phyloP scores from a whole-genome alignment of 2,329 filamentous ascomycete genomes.

The Penicillium sp. region DNA sequence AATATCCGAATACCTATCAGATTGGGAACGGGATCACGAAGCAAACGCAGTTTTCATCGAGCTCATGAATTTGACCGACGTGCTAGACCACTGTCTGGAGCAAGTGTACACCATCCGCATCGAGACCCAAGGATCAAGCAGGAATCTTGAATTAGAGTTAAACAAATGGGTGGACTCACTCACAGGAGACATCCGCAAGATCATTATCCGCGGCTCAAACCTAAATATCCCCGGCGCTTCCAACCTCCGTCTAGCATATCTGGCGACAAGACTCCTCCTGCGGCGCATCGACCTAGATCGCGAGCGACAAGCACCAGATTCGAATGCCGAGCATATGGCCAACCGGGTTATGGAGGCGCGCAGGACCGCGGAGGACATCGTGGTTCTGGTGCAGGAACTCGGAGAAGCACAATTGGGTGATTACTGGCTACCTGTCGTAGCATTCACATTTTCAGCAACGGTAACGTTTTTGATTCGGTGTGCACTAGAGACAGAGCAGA shows the following conservation, averaged over 20 bases:
- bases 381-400: slow-evolving; percentile 51
- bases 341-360: slow-evolving; percentile 42
- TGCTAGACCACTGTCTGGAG: slow-evolving; percentile 40
- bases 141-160: slow-evolving; percentile 41
- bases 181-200: slow-evolving; percentile 37
- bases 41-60: slow-evolving; percentile 48
- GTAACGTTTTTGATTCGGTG: slow-evolving; percentile 53
- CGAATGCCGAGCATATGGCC: slow-evolving; percentile 18
- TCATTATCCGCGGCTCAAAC: slow-evolving; percentile 47
- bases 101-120: slow-evolving; percentile 37
- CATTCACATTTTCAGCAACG: slow-evolving; percentile 52
- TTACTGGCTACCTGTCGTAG: slow-evolving; percentile 53
- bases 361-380: slow-evolving; percentile 51
- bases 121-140: slow-evolving; percentile 7
- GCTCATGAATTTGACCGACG: slow-evolving; percentile 48
- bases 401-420: slow-evolving; percentile 46
- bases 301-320: slow-evolving; percentile 25
- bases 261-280: slow-evolving; percentile 50
- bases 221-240: slow-evolving; percentile 48
- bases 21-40: slow-evolving; percentile 18
- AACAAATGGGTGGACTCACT: slow-evolving; percentile 50
- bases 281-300: slow-evolving; percentile 51
- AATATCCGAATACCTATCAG: slow-evolving; percentile 36
- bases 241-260: slow-evolving; percentile 54
- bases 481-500: slow-evolving; percentile 41